Base-by-base conservation (phyloP, 2,329 filamentous ascomycete species). In the Penicillium sp. region DNA sequence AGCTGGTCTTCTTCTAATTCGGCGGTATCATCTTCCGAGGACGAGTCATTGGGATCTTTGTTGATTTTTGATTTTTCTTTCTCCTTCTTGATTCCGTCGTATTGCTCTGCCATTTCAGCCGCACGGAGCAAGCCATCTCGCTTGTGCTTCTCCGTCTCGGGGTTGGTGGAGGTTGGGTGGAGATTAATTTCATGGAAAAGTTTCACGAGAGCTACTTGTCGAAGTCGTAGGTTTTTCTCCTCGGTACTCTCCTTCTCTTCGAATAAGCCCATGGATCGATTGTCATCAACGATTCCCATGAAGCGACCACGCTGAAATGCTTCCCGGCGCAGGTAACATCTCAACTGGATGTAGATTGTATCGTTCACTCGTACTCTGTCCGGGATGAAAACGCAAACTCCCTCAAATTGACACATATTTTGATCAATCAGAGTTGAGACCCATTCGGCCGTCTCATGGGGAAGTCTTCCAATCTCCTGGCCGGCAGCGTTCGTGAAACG, bases 1-100 rank as follows among this genome's bases (percentile, higher is more conserved):
- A 99, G 88, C 73, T 99, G 95, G 69, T 96, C 93, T 75, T 98
- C 92, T 72, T 98, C 93, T 0, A 99, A 84, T 76, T 98, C 93
- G 69, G 93, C 85, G 2, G 93, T 93, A 38, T 97, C 93, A 68
- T 97, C 93, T 30, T 89, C 84, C 0, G 82, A 81, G 1, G 81
- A 82, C 13, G 79, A 79, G 14, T 76, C 74, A 22, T 59, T 59
- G 14, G 71, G 61, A 37, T 78, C 73, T 59, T 82, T 79, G 52
- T 54, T 57, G 7, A 58, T 46, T 46, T 70, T 70, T 19, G 72
- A 62, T 51, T 71, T 73, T 38, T 63, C 79, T 68, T 65, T 74
- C 14, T 66, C 75, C 53, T 86, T 84, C 63, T 84, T 87, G 57
- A 85, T 84, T 66, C 88, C 89, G 8, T 86, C 83, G 58, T 83